These are phyloP conservation scores for Sclerotinia borealis DNA, from an alignment of 2,329 filamentous ascomycete genomes.

Conservation along the genomic window DNA sequence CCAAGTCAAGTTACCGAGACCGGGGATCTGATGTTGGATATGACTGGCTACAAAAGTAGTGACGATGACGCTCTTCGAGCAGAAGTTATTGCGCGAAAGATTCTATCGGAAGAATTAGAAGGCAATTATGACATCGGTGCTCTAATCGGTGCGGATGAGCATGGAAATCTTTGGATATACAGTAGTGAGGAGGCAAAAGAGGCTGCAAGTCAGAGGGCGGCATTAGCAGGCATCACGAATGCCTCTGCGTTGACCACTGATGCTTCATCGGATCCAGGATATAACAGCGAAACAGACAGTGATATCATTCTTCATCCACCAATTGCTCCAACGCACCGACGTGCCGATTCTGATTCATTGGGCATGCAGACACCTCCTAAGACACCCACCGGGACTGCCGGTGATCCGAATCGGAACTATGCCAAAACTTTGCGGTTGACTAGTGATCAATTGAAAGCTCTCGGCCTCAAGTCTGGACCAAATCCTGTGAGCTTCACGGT, in stretches of 20 bases:
- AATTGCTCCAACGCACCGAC: constrained; percentile 44
- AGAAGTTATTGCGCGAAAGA: constrained; percentile 87
- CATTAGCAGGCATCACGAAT: constrained; percentile 41
- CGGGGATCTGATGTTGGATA: constrained; percentile 94
- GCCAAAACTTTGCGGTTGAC: constrained; percentile 94
- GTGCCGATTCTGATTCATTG: constrained; percentile 50
- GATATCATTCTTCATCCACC: constrained; percentile 45
- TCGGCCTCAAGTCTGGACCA: constrained; percentile 76
- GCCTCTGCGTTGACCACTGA: constrained; percentile 41
- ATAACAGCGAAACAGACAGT: constrained; percentile 80
- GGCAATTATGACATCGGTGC: constrained; percentile 95
- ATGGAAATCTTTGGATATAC: constrained; percentile 99
- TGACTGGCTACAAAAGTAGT: constrained; percentile 93
- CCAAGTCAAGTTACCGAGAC: constrained; percentile 86
- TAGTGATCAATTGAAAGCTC: constrained; percentile 85
- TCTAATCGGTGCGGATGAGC: constrained; percentile 88
- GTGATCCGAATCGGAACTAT: constrained; percentile 78
- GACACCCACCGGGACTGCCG: constrained; percentile 57
- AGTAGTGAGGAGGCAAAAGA: constrained; percentile 95
- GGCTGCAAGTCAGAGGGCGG: constrained; percentile 64
- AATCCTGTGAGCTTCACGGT: constrained; percentile 96
- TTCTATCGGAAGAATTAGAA: constrained; percentile 86
- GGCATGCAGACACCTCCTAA: constrained; percentile 59
- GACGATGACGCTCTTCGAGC: constrained; percentile 88
- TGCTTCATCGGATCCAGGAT: constrained; percentile 85